A percentile compares a stretch with the other conserved stretches of the same genome.
These are phyloP conservation scores for Russula compacta DNA, from an alignment of 768 basidiomycete species.

Conservation along the genomic window DNA sequence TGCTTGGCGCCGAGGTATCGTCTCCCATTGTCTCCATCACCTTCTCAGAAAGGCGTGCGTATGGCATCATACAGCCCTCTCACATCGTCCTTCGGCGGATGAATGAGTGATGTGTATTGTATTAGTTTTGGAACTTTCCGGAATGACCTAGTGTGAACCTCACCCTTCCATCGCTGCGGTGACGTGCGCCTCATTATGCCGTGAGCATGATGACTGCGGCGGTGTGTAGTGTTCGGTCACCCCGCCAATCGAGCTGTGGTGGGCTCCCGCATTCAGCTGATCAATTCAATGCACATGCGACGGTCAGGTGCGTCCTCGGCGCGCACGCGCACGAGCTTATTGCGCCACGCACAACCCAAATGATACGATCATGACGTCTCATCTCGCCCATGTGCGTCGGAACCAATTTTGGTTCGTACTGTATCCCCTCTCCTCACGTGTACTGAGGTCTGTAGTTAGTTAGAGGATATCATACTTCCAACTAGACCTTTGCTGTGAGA, in stretches of 20 bases:
- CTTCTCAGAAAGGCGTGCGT: too few relatives aligned
- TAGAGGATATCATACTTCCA: too few relatives aligned
- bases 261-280: neutral
- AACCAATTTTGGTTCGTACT: neutral
- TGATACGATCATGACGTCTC: neutral
- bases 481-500: neutral
- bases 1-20: neutral
- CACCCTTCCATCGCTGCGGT: neutral
- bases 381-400: constrained; percentile 4
- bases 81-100: neutral
- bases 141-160: neutral
- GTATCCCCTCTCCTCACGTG: too few relatives aligned
- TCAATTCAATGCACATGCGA: neutral
- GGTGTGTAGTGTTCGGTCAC: neutral
- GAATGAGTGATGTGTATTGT: neutral
- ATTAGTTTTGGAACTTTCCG: neutral
- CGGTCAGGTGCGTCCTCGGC: neutral
- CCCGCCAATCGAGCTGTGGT: neutral
- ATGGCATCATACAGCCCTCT: too few relatives aligned
- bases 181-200: neutral
- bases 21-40: neutral
- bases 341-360: neutral
- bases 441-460: too few relatives aligned
- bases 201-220: neutral
- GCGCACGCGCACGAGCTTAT: neutral